A percentile compares a stretch with the other conserved stretches of the same genome.
Evolutionary conservation across 2,329 filamentous ascomycete species (phyloP).

Genomic region (Colletotrichum shisoi): DNA sequence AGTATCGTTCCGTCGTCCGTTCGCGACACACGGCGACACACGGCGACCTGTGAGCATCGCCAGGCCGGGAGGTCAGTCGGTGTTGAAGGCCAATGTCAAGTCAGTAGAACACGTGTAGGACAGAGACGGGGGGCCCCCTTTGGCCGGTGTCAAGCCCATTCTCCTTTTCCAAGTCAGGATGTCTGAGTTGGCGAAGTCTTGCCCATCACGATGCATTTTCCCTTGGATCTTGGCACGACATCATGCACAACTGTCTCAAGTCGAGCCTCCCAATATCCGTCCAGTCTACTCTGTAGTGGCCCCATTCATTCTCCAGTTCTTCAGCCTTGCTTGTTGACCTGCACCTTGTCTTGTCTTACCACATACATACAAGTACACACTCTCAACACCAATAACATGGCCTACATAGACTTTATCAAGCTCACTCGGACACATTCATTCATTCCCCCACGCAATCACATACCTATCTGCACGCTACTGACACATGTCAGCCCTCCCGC

Average conservation of each 20-base stretch:
- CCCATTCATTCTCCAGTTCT: slow-evolving; percentile 6
- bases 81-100: too few relatives aligned
- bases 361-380: neutral
- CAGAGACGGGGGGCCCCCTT: too few relatives aligned
- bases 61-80: too few relatives aligned
- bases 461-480: neutral
- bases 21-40: slow-evolving; percentile 12
- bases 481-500: slow-evolving; percentile 28
- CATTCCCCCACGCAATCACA: neutral
- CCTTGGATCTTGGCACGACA: neutral
- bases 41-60: neutral
- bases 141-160: neutral
- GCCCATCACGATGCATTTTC: neutral
- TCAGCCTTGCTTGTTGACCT: neutral
- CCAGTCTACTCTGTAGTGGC: neutral
- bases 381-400: neutral
- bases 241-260: slow-evolving; percentile 12
- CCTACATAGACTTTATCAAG: neutral
- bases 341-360: slow-evolving; percentile 2
- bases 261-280: neutral
- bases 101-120: too few relatives aligned
- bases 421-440: neutral
- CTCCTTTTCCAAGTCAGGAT: neutral
- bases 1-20: slow-evolving; percentile 34
- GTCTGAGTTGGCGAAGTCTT: too few relatives aligned